These are phyloP conservation scores for Saprolegnia parasitica DNA, from an alignment of 352 stramenopile genomes.

Conservation along the genomic window DNA sequence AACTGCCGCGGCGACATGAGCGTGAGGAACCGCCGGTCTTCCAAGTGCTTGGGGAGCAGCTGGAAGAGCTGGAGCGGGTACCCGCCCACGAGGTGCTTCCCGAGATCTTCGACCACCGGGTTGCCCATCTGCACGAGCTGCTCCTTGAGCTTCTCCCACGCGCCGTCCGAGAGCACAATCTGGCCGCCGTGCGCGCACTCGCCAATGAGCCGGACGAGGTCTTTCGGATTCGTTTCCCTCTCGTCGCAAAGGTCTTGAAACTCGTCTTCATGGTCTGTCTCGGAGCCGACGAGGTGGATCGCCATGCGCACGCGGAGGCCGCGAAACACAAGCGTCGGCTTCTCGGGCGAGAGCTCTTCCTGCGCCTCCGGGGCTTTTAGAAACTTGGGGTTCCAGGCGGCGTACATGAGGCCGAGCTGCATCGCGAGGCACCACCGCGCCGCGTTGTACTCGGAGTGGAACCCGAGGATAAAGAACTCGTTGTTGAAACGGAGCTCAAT, in stretches of 20 bases:
- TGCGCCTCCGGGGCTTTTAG: constrained; percentile 81
- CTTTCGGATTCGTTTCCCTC: constrained; percentile 16
- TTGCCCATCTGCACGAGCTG: constrained; percentile 84
- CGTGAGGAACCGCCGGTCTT: constrained; percentile 62
- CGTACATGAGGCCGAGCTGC: constrained; percentile 79
- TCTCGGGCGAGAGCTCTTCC: constrained; percentile 66
- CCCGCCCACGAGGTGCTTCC: constrained; percentile 61
- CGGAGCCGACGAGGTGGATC: constrained; percentile 65
- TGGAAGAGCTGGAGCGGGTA: constrained; percentile 79
- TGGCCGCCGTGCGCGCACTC: constrained; percentile 79
- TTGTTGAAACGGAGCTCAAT: constrained; percentile 77
- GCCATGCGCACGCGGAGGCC: constrained; percentile 84
- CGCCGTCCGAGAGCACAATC: constrained; percentile 78
- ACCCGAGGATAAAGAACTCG: constrained; percentile 79
- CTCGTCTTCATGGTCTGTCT: constrained; percentile 33
- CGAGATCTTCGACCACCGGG: constrained; percentile 81
- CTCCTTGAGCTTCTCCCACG: constrained; percentile 83
- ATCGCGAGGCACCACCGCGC: constrained; percentile 84
- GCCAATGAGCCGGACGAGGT: constrained; percentile 39
- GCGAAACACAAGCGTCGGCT: constrained; percentile 73
- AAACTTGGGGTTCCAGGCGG: constrained; percentile 82
- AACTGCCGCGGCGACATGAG: constrained; percentile 72
- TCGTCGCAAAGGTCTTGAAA: constrained; percentile 15
- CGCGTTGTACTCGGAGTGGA: constrained; percentile 79
- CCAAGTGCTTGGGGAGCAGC: constrained; percentile 68